phyloP scores from a whole-genome alignment of 441 rosid genomes.

The Heliophila coronopifolia region DNA sequence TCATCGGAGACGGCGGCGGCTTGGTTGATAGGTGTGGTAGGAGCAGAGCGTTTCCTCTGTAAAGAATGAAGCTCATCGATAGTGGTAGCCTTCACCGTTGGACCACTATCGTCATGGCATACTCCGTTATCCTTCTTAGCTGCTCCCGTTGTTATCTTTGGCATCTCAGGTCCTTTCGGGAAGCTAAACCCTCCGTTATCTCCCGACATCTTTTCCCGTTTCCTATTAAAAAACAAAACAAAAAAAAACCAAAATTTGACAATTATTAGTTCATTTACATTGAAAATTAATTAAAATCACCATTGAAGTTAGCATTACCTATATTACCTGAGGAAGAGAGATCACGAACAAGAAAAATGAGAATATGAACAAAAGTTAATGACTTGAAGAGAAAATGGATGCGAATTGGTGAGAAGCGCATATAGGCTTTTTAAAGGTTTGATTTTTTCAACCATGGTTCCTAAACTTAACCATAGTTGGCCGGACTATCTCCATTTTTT shows the following conservation, averaged over 20 bases:
- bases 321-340: conserved; percentile 22
- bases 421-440: conserved; percentile 27
- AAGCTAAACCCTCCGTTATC: conserved; percentile 34
- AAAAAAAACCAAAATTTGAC: background rate
- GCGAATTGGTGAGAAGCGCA: conserved; percentile 21
- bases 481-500: conserved; percentile 13
- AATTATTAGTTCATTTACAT: background rate
- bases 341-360: conserved; percentile 6
- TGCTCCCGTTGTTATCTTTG: conserved; percentile 54
- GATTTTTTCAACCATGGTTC: conserved; percentile 21
- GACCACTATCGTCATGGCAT: conserved; percentile 62
- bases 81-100: conserved; percentile 63
- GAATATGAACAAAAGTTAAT: conserved; percentile 4
- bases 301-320: background rate
- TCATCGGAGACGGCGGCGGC: conserved; percentile 49
- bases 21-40: conserved; percentile 55
- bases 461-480: conserved; percentile 14
- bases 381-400: conserved; percentile 26
- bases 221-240: background rate
- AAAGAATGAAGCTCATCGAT: conserved; percentile 76
- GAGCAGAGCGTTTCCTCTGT: conserved; percentile 67
- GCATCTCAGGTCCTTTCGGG: conserved; percentile 36
- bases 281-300: background rate
- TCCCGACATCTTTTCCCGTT: conserved; percentile 21
- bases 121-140: conserved; percentile 36